Conservation (phyloP, 2,329 filamentous ascomycete genomes). For the Fusarium musae region DNA sequence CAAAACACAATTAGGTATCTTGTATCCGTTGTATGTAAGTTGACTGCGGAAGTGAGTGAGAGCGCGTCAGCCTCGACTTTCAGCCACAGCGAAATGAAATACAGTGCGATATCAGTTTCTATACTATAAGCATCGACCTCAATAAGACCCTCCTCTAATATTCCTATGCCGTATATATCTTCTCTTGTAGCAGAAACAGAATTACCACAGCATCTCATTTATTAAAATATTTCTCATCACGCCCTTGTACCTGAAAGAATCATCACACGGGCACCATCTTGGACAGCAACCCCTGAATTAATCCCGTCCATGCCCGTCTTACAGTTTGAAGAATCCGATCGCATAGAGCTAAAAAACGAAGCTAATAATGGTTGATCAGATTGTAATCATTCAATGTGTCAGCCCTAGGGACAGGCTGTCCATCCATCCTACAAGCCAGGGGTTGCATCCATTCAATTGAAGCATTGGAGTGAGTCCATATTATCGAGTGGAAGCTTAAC, state of each 20-base stretch:
- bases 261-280: background rate
- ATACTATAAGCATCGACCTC: background rate
- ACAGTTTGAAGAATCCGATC: background rate
- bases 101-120: background rate
- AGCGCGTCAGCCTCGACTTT: conserved; percentile 1
- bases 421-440: conserved; percentile 3
- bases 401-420: background rate
- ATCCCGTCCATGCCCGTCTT: background rate
- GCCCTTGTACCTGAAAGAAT: background rate
- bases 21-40: conserved; percentile 9
- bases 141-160: background rate
- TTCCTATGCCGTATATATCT: too few species aligned
- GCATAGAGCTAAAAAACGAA: background rate
- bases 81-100: conserved; percentile 8
- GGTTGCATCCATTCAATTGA: background rate
- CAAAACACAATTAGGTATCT: background rate
- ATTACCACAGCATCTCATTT: background rate
- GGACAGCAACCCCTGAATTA: background rate
- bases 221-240: background rate
- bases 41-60: background rate
- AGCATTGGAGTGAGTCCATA: background rate
- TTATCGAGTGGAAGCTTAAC: background rate
- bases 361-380: background rate
- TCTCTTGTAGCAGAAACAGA: too few species aligned
- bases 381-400: background rate